Conservation (phyloP, 257 asterid genomes). For the Nicotiana knightiana region DNA sequence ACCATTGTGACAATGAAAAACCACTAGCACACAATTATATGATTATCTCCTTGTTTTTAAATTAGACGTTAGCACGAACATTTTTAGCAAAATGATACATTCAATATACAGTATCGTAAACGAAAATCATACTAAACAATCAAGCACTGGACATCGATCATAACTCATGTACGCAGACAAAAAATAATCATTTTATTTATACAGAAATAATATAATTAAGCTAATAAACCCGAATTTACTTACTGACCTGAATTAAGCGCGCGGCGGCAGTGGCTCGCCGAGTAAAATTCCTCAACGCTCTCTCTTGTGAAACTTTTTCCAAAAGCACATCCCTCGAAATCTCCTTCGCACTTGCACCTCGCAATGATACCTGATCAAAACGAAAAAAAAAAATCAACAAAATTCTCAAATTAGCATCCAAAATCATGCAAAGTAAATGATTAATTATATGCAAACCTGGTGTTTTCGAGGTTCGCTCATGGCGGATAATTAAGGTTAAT, state of each 20-base stretch:
- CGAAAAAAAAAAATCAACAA: background rate
- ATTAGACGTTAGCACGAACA: background rate
- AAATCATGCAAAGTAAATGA: background rate
- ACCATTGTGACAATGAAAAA: background rate
- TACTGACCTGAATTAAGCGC: conserved; percentile 58
- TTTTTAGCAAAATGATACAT: background rate
- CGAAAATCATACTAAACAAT: background rate
- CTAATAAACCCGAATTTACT: background rate
- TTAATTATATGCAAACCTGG: conserved; percentile 17
- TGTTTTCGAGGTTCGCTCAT: conserved; percentile 31
- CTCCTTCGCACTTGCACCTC: conserved; percentile 90
- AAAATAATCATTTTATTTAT: background rate
- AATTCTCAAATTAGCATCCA: background rate
- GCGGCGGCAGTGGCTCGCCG: conserved; percentile 74
- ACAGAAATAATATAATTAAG: too few relatives aligned
- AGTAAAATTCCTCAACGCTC: conserved; percentile 67
- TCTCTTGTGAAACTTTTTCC: conserved; percentile 66
- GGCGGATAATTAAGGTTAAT: background rate
- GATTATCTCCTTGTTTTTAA: background rate
- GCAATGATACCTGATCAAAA: conserved; percentile 68
- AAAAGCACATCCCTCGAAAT: conserved; percentile 77
- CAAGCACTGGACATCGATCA: background rate
- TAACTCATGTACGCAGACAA: background rate
- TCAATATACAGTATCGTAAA: background rate
- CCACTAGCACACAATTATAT: background rate